phyloP scores from a whole-genome alignment of 352 stramenopile genomes.

The Phytophthora sp. region DNA sequence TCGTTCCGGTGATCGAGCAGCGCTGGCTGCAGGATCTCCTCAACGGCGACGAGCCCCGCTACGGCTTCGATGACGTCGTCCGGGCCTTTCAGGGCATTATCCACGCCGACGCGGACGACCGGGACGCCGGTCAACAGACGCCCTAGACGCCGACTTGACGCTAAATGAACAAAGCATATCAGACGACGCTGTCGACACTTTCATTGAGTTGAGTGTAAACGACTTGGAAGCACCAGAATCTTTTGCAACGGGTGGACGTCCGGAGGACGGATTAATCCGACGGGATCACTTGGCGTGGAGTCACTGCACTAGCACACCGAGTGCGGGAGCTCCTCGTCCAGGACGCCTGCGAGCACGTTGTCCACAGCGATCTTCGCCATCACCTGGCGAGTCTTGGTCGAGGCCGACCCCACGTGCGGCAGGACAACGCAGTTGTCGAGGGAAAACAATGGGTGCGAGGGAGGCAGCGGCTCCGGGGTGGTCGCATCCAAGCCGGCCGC shows the following conservation, averaged over 20 bases:
- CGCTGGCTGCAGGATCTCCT: conserved; percentile 34
- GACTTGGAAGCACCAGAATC: too few relatives aligned
- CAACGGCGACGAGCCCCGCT: conserved; percentile 28
- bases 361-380: conserved; percentile 74
- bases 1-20: conserved; percentile 39
- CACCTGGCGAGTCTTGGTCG: conserved; percentile 64
- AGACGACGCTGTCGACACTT: too few relatives aligned
- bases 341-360: conserved; percentile 60
- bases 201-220: too few relatives aligned
- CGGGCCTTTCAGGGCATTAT: conserved; percentile 26
- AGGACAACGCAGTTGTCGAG: conserved; percentile 67
- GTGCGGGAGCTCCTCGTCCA: conserved; percentile 44
- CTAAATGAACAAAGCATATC: conserved; percentile 9
- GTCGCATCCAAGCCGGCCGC: conserved; percentile 88
- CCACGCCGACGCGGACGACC: conserved; percentile 20
- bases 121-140: conserved; percentile 9
- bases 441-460: conserved; percentile 74
- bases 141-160: conserved; percentile 5
- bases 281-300: too few relatives aligned
- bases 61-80: conserved; percentile 45
- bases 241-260: too few relatives aligned
- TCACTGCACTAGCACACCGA: conserved; percentile 29
- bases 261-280: too few relatives aligned
- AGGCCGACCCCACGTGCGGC: conserved; percentile 49
- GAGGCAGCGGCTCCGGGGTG: conserved; percentile 86